Base-by-base conservation (phyloP, 148 eudicot genomes). In the Cornus suecica region DNA sequence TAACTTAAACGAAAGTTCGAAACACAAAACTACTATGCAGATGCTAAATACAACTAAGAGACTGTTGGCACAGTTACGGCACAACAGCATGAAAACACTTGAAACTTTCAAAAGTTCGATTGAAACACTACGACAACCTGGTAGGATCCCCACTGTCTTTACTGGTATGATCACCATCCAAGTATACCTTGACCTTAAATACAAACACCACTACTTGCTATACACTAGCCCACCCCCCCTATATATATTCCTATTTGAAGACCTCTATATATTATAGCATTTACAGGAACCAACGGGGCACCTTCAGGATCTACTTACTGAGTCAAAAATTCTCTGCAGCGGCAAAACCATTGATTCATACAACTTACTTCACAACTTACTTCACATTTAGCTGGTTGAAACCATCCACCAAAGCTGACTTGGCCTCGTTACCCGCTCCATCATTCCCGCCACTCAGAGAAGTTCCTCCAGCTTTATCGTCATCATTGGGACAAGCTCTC, bases 321-420 rank as follows among this genome's bases (percentile, higher is more conserved):
- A 51, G 29, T 22, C 70, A 65, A 65, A 28, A 74, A 20, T 45
- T 65, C 30, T 27, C 70, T 22, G 24, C 62, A 58, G 24, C 8
- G 51, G 25, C 51, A 37, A 24, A 41, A 41, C 42, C 28, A 23
- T 74, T 48, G 14, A 73, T 64, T 63, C 76, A 63, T 26, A 22
- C 28, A n/a, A 48, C 70, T n/a, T 22, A 4, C 6, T 58, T 26
- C 30, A 65, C 77, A 42, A n/a, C 26, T 65, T 27, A n/a, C 26
- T 42, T 45, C 9, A 66, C 24, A 65, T 48, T 74, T 74, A 65
- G 62, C 54, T 34, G 77, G 52, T 65, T 26, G 37, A 24, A 13
- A 32, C 23, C 62, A n/a, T 58, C 62, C 23, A 58, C 76, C 76
- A 78, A 23, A 69, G 34, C 16, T 66, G 61, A 73, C 76, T 28